phyloP scores from a whole-genome alignment of 768 basidiomycete species.

The Imleria badia region DNA sequence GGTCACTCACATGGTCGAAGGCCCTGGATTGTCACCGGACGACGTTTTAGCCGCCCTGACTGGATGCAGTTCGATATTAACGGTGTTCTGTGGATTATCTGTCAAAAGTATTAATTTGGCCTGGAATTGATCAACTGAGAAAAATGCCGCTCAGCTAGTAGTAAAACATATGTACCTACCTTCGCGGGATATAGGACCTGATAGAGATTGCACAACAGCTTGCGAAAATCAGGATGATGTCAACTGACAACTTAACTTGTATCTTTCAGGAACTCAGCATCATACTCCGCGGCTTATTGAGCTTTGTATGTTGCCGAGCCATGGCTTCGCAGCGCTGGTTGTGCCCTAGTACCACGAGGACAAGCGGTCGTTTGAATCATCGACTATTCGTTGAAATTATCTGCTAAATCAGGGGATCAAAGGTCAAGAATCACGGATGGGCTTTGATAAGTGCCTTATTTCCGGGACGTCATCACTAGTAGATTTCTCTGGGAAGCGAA shows the following conservation, averaged over 20 bases:
- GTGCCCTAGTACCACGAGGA: not conserved
- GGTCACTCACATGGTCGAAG: conserved; percentile 1
- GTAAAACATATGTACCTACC: not conserved
- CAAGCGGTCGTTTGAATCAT: not conserved
- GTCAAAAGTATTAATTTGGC: not conserved
- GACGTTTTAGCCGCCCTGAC: conserved; percentile 2
- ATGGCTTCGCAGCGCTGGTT: conserved; percentile 3
- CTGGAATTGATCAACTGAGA: not conserved
- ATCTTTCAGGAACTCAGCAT: conserved; percentile 7
- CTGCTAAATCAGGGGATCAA: not conserved
- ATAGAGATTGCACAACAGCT: not conserved
- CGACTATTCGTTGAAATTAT: not conserved
- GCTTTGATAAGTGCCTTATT: not conserved
- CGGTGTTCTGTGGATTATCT: not conserved
- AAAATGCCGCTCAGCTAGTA: conserved; percentile 1
- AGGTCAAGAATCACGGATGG: not conserved
- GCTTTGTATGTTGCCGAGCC: not conserved
- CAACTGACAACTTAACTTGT: not conserved
- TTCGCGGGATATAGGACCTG: not conserved
- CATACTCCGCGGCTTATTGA: conserved; percentile 1
- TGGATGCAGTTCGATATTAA: not conserved
- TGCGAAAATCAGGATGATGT: conserved; percentile 10
- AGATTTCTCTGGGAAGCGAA: not conserved
- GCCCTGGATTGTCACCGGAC: conserved; percentile 1
- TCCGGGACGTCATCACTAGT: conserved; percentile 1